Base-by-base conservation (phyloP, 306 rosid species). In the Trifolium pratense region DNA sequence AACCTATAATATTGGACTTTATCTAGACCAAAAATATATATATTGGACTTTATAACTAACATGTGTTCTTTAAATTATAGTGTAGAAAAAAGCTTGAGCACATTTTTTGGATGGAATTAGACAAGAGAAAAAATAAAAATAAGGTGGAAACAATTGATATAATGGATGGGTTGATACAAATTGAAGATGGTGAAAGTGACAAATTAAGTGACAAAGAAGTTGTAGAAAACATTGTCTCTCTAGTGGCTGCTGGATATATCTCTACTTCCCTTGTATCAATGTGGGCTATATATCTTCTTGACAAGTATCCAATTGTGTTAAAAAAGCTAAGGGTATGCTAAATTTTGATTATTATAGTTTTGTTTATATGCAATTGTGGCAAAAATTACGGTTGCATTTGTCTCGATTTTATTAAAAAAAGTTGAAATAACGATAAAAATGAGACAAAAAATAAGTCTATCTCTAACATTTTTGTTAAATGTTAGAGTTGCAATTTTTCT, bases 161-260 rank as follows among this genome's bases (percentile, higher is more conserved):
- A 10, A 84, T 80, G 88, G 88, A 84, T 11, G 89, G 87, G 17
- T 55, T 87, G n/a, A 87, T 82, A 79, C 74, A 77, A 11, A 64
- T 87, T 13, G 13, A 37, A 62, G 91, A 84, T 45, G 82, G 69
- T 0, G 87, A 84, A 3, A 87, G 78, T 1, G 63, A 79, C 5
- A 71, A 25, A 23, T 68, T 87, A 15, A 74, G 80, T 78, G 85
- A 82, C 46, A 66, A 36, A 67, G 85, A 87, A 69, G 83, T 84
- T 16, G 1, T 84, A 51, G 88, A 84, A 66, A 87, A 87, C 68
- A 84, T 82, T 17, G 68, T 79, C 3, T 23, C 45, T 79, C 66
- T 87, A 7, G 81, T 84, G 14, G 13, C 68, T 56, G 85, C 25
- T 17, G 86, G 86, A 40, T 84, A 81, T 57, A 18, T 23, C 11